Percentiles rank a stretch among this genome's conserved stretches.
Conservation (phyloP, 164 flowering plant genomes). For the Warburgia ugandensis region DNA sequence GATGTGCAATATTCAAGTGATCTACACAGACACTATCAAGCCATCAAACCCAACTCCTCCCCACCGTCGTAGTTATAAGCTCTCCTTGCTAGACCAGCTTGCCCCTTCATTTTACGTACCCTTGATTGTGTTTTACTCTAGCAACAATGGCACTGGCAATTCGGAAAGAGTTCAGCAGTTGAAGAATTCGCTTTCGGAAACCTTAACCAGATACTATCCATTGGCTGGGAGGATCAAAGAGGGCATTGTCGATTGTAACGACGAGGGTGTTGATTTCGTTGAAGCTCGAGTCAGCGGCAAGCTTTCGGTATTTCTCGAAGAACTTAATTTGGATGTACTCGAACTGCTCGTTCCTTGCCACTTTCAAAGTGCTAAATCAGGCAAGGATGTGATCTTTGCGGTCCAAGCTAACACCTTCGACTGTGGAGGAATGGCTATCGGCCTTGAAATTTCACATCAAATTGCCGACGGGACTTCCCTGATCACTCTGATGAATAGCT, state of each 20-base stretch:
- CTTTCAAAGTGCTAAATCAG: too few species aligned
- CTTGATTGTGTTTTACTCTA: background rate
- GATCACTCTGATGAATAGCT: background rate
- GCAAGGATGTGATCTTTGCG: background rate
- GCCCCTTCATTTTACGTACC: background rate
- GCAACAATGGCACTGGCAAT: background rate
- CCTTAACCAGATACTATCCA: background rate
- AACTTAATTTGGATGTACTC: background rate
- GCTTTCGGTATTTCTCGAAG: background rate
- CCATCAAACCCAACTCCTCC: background rate
- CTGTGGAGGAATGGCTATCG: background rate
- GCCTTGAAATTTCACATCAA: background rate
- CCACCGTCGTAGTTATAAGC: background rate
- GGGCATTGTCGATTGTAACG: background rate
- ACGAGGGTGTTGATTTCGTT: background rate
- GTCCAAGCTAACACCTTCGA: background rate
- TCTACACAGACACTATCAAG: background rate
- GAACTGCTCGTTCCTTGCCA: background rate
- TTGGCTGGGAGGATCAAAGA: background rate
- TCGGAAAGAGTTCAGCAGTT: background rate
- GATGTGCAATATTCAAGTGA: background rate
- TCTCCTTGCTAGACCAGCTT: background rate
- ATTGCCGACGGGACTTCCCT: background rate
- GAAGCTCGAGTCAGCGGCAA: background rate
- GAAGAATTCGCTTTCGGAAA: background rate